Evolutionary conservation across 169 alveolate genomes (phyloP).

Genomic region (Besnoitia besnoiti): DNA sequence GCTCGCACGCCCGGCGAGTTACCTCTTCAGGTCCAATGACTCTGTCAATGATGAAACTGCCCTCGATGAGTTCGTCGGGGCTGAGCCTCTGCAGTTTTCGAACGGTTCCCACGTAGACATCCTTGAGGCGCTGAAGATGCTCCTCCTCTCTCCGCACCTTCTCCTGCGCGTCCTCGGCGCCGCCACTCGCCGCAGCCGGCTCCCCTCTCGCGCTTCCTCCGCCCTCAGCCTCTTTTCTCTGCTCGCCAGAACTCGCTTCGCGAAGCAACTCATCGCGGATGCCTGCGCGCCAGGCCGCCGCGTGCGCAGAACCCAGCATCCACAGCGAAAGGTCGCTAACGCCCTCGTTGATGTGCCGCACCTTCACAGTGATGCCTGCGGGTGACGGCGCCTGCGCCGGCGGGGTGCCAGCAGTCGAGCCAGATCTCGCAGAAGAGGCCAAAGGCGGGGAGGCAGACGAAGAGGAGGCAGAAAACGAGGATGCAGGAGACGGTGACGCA

Average conservation of each 20-base stretch:
- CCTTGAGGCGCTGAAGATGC: background rate
- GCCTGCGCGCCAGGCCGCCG: conserved; percentile 20
- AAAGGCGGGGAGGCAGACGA: background rate
- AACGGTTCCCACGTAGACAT: background rate
- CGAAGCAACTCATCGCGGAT: background rate
- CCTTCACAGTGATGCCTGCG: background rate
- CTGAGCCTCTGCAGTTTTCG: conserved; percentile 1
- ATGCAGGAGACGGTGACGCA: background rate
- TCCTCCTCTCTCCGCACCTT: background rate
- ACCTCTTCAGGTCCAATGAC: conserved; percentile 17
- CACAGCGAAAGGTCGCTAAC: background rate
- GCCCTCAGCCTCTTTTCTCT: background rate
- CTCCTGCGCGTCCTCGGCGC: background rate
- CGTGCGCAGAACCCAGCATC: background rate
- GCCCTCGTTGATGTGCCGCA: conserved; percentile 3
- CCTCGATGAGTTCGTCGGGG: conserved; percentile 46
- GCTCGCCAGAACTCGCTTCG: background rate
- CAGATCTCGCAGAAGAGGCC: no score
- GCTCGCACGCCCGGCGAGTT: background rate
- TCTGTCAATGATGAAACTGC: conserved; percentile 48
- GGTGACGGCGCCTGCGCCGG: no score
- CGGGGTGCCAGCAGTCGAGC: no score
- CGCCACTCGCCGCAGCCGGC: no score
- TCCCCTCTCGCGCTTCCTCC: background rate
- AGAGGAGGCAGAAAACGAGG: background rate